A percentile compares a stretch with the other conserved stretches of the same genome.
phyloP scores from a whole-genome alignment of 73 alveolate genomes.

The Breviolum minutum region DNA sequence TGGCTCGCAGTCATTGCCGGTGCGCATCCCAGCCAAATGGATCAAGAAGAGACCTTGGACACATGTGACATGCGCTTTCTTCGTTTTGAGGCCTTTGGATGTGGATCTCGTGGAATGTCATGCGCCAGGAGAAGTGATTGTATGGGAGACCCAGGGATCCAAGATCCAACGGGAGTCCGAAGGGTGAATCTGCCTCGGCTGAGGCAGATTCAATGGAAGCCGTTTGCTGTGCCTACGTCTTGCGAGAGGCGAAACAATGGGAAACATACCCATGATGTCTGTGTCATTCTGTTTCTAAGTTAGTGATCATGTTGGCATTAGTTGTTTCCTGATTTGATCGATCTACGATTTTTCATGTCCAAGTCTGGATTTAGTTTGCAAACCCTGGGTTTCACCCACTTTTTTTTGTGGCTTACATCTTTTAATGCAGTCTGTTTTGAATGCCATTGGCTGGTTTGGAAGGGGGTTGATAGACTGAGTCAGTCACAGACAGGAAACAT shows the following conservation, averaged over 20 bases:
- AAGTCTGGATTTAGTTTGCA: no score
- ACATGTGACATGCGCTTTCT: not conserved
- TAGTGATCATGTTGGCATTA: not conserved
- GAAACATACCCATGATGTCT: no score
- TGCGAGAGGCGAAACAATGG: conserved; percentile 3
- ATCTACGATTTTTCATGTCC: not conserved
- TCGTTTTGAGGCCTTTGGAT: not conserved
- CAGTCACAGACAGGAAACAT: not conserved
- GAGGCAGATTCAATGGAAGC: conserved; percentile 72
- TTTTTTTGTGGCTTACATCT: not conserved
- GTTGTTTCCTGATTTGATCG: no score
- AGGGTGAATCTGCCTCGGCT: not conserved
- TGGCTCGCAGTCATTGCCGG: conserved; percentile 56
- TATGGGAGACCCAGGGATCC: not conserved
- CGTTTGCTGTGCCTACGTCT: not conserved
- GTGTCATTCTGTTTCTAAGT: not conserved
- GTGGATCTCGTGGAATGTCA: conserved; percentile 69
- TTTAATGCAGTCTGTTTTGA: not conserved
- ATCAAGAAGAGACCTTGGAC: not conserved
- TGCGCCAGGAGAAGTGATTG: conserved; percentile 30
- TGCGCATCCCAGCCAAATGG: not conserved
- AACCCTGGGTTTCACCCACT: no score
- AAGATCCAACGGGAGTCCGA: not conserved
- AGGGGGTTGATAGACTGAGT: not conserved
- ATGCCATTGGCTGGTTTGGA: not conserved